Evolutionary conservation across 495 filamentous ascomycete species (phyloP).

Genomic region (Aspergillus incahuasiensis): DNA sequence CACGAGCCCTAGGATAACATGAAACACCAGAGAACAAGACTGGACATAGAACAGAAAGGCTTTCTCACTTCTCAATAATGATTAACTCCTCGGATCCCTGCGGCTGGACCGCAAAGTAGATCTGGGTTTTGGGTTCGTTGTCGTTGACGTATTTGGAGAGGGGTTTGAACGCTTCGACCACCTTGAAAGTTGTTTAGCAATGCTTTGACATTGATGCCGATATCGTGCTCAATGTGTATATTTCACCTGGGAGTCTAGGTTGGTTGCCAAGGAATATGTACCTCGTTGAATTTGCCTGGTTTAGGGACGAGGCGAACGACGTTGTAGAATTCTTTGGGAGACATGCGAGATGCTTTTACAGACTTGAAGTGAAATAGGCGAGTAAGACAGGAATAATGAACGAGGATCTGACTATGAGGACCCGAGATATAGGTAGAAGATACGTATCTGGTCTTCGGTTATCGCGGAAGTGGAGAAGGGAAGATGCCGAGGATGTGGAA

Average conservation of each 20-base stretch:
- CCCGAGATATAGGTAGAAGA: background rate
- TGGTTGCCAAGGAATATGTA: conserved; percentile 2
- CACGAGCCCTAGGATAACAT: too few species aligned
- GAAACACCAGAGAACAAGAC: background rate
- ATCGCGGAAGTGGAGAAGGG: conserved; percentile 4
- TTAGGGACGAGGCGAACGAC: conserved; percentile 17
- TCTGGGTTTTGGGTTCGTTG: conserved; percentile 12
- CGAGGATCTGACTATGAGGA: background rate
- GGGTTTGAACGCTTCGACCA: conserved; percentile 12
- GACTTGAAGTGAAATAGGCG: background rate
- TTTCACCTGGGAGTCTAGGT: too few species aligned
- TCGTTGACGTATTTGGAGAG: conserved; percentile 14
- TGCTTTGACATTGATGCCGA: too few species aligned
- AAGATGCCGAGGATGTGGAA: conserved; percentile 10
- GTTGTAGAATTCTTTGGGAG: conserved; percentile 11
- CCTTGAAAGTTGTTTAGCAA: background rate
- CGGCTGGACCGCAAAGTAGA: conserved; percentile 16
- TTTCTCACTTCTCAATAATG: conserved; percentile 16
- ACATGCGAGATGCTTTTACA: background rate
- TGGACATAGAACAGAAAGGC: background rate
- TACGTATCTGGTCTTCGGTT: conserved; percentile 3
- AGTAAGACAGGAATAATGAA: background rate
- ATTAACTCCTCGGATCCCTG: conserved; percentile 12
- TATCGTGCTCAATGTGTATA: background rate
- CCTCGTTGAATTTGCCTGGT: conserved; percentile 14